These are phyloP conservation scores for Mycena belliarum DNA, from an alignment of 768 basidiomycete species.

Conservation along the genomic window DNA sequence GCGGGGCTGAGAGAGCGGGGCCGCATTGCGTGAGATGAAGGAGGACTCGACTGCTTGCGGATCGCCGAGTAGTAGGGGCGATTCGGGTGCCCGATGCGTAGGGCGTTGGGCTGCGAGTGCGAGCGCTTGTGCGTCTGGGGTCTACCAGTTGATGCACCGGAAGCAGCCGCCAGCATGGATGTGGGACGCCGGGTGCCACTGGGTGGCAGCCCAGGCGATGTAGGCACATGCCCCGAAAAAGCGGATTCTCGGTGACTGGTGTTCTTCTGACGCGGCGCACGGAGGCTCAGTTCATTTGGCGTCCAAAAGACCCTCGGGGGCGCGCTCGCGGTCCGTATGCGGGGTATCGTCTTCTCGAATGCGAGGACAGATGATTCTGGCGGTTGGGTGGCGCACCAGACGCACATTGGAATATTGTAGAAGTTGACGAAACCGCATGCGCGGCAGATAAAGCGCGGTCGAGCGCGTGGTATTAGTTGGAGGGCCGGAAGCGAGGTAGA, in stretches of 20 bases:
- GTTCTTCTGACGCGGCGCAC: background rate
- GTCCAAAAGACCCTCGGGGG: constrained; percentile 11
- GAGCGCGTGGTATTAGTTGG: constrained; percentile 2
- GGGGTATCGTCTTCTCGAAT: constrained; percentile 10
- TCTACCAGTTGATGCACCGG: background rate
- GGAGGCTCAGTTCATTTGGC: background rate
- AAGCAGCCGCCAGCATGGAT: background rate
- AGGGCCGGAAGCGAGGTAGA: constrained; percentile 13
- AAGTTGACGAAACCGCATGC: constrained; percentile 11
- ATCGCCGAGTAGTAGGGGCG: constrained; percentile 13
- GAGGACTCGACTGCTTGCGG: background rate
- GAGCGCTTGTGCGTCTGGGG: constrained; percentile 8
- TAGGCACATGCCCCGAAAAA: background rate
- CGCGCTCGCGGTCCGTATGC: constrained; percentile 11
- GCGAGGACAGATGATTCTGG: constrained; percentile 1
- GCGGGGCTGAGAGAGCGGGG: background rate
- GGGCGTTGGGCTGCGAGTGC: constrained; percentile 8
- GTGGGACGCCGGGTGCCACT: background rate
- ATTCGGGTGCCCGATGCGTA: constrained; percentile 6
- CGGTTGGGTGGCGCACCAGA: constrained; percentile 2
- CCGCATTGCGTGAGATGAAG: background rate
- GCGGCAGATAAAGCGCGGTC: constrained; percentile 9
- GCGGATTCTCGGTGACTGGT: background rate
- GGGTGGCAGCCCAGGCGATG: background rate
- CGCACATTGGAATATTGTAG: constrained; percentile 12